Conservation (phyloP, 192 early-diverging fungal species). For the Geranomyces michiganensis region DNA sequence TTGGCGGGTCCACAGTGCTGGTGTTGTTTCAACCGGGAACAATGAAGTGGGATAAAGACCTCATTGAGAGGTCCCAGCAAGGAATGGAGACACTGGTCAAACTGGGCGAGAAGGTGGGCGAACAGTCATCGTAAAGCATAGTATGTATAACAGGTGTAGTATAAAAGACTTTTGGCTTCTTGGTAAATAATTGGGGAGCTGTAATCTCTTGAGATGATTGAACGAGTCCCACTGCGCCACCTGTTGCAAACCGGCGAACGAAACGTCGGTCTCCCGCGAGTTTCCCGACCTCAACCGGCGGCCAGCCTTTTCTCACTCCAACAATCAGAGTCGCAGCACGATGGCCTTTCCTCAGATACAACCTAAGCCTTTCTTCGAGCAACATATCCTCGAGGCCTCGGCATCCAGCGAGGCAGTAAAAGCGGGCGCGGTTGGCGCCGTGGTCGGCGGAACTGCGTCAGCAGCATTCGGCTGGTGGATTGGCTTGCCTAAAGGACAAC, state of each 20-base stretch:
- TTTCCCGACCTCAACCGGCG: no score
- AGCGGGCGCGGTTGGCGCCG: slow-evolving; percentile 16
- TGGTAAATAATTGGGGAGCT: no score
- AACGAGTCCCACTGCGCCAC: no score
- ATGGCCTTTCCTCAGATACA: not conserved
- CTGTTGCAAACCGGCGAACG: no score
- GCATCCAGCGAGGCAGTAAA: slow-evolving; percentile 15
- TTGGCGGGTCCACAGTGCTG: slow-evolving; percentile 13
- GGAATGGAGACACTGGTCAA: slow-evolving; percentile 17
- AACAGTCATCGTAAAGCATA: no score
- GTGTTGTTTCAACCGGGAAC: not conserved
- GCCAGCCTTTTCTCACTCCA: no score
- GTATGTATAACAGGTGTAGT: no score
- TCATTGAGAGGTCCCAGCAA: not conserved
- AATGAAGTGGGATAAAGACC: slow-evolving; percentile 4
- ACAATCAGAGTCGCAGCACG: no score
- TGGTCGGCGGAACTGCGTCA: slow-evolving; percentile 1
- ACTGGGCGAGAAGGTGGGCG: slow-evolving; percentile 25
- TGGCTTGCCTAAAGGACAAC: slow-evolving; percentile 5
- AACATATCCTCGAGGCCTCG: slow-evolving; percentile 26
- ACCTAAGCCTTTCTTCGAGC: slow-evolving; percentile 2
- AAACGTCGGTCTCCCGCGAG: no score
- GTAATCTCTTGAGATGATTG: no score
- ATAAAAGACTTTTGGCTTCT: no score
- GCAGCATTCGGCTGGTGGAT: slow-evolving; percentile 30